phyloP scores from a whole-genome alignment of 2,329 filamentous ascomycete species.

The Pyrenophora tritici-repentis region DNA sequence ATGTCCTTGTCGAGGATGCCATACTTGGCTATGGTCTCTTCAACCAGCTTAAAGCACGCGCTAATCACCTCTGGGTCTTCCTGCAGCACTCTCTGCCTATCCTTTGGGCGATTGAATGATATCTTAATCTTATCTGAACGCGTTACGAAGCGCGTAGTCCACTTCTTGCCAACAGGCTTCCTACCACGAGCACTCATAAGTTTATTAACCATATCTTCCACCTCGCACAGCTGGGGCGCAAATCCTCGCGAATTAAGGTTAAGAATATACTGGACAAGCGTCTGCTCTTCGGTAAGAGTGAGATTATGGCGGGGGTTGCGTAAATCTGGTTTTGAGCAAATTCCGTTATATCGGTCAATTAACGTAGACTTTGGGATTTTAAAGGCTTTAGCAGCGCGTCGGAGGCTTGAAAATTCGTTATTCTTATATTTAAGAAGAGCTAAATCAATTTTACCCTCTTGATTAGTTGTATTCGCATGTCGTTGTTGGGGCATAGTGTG shows the following conservation, averaged over 20 bases:
- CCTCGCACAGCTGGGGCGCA: slow-evolving; percentile 10
- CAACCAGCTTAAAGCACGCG: slow-evolving; percentile 18
- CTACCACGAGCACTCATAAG: slow-evolving; percentile 15
- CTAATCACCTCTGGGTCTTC: slow-evolving; percentile 14
- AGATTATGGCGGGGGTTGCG: not conserved
- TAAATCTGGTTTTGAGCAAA: not conserved
- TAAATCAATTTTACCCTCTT: no score
- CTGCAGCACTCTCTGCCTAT: slow-evolving; percentile 5
- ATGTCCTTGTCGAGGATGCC: slow-evolving; percentile 9
- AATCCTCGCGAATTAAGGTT: slow-evolving; percentile 20
- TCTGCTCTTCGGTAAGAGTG: slow-evolving; percentile 13
- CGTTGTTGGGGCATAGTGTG: no score
- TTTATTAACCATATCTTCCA: slow-evolving; percentile 28
- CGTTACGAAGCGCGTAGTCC: slow-evolving; percentile 16
- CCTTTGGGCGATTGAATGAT: slow-evolving; percentile 19
- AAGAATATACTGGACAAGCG: slow-evolving; percentile 21
- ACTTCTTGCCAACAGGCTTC: slow-evolving; percentile 15
- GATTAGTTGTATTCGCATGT: no score
- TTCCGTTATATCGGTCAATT: not conserved
- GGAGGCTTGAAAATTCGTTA: no score
- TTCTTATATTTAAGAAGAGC: no score
- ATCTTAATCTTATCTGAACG: slow-evolving; percentile 19
- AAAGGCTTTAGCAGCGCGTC: no score
- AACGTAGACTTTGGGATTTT: no score
- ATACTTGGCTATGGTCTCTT: slow-evolving; percentile 11